Evolutionary conservation across 83 land plant genomes (phyloP), one percentile per base, ranked within the genome.

Genomic region (Picea engelmannii): DNA sequence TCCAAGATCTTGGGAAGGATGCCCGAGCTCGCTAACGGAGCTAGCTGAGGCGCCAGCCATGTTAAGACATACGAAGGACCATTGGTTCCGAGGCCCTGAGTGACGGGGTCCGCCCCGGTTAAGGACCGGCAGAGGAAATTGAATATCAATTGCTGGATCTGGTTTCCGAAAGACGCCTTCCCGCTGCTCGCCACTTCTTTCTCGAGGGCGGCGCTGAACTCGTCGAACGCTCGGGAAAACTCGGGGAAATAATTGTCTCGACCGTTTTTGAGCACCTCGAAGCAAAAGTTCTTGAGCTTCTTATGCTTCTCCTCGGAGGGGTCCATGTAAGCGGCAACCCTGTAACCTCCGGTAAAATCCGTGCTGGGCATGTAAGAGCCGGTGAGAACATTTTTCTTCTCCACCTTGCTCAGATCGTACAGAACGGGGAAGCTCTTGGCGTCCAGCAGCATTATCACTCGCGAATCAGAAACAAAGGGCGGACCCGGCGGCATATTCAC

Each of bases 401-500:
- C 93, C 40, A 93, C 95, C 81, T 87, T 91, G 20, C 82, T 42
- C 38, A 73, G 61, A 84, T 94, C 95, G 80, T 91, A 94, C 47
- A 94, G 92, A 80, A 87, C 69, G 27, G 93, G 88, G 78, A 93
- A 94, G 84, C 85, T 83, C 38, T 81, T 79, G 79, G 79, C 93
- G 82, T 94, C 97, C 27, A 92, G 92, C 38, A 94, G 74, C 59
- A 80, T 88, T 44, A 94, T 21, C 64, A 91, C 93, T 1, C 76
- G 83, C 17, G 92, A 66, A 66, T 85, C 78, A 7, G 79, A 24
- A 15, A 91, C 71, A 6, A 89, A 81, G 71, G 91, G 85, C 35
- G 92, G 91, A 15, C 93, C 90, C 10, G 97, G 97, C 64, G 92
- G 92, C 87, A 92, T 83, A 79, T 92, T 90, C 71, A 84, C 82